These are phyloP conservation scores for Ascoidea rubescens DNA, from an alignment of 805 yeast species.

Conservation along the genomic window DNA sequence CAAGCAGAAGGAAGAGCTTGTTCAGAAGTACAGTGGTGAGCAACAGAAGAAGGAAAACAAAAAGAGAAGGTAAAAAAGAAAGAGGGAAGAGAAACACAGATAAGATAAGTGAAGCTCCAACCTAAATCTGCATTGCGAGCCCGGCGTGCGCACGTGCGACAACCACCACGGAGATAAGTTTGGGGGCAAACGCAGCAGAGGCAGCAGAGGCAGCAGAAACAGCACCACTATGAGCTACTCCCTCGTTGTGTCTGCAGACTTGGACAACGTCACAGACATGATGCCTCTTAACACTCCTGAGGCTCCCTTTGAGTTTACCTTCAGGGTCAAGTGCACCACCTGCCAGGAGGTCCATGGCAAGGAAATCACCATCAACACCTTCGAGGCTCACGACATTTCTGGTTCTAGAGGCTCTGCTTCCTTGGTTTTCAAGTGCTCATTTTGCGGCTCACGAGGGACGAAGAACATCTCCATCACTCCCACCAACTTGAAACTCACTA, in stretches of 20 bases:
- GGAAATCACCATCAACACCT: conserved; percentile 50
- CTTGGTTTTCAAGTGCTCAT: conserved; percentile 63
- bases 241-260: conserved; percentile 21
- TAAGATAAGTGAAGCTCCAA: no score
- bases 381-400: conserved; percentile 34
- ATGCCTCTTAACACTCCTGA: conserved; percentile 45
- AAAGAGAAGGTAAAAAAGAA: no score
- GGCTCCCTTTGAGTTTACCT: conserved; percentile 61
- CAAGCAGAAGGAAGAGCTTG: no score
- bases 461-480: conserved; percentile 15
- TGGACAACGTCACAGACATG: conserved; percentile 40
- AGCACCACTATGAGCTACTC: no score
- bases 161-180: no score
- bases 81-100: no score
- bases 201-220: no score
- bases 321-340: conserved; percentile 57
- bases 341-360: conserved; percentile 74
- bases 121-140: no score
- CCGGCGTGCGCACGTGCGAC: no score
- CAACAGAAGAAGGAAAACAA: no score
- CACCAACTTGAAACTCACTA: not conserved
- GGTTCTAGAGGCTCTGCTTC: conserved; percentile 78
- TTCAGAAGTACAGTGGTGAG: no score
- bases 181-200: no score
- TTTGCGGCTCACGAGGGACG: conserved; percentile 28